A percentile compares a stretch with the other conserved stretches of the same genome.
These are phyloP conservation scores for Xylaria flabelliformis DNA, from an alignment of 495 filamentous ascomycete genomes.

Conservation along the genomic window DNA sequence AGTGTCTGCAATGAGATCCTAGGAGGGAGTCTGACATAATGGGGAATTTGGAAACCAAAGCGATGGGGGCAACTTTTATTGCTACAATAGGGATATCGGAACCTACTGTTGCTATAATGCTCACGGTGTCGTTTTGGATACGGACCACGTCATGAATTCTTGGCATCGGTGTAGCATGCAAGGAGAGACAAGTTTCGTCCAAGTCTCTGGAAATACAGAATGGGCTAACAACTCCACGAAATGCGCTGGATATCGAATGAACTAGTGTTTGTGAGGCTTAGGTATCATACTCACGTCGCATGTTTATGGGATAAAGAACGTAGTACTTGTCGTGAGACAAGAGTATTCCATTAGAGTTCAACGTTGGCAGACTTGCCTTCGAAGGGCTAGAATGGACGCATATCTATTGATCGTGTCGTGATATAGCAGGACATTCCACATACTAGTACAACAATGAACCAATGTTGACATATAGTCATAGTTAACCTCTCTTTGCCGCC, in stretches of 20 bases:
- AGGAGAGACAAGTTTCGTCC: background rate
- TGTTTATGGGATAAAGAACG: background rate
- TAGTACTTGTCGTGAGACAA: background rate
- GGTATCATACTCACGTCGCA: background rate
- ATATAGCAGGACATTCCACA: background rate
- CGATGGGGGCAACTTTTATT: background rate
- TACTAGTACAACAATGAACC: background rate
- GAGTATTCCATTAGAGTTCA: background rate
- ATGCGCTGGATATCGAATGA: background rate
- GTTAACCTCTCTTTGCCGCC: conserved; percentile 42
- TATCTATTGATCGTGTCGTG: background rate
- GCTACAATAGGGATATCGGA: background rate
- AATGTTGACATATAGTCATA: background rate
- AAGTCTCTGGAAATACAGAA: background rate
- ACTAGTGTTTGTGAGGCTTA: background rate
- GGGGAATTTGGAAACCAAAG: background rate
- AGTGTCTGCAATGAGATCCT: background rate
- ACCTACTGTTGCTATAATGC: background rate
- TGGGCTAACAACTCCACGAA: background rate
- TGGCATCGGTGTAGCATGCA: background rate
- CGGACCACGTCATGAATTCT: background rate
- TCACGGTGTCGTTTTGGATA: background rate
- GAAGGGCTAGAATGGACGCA: background rate
- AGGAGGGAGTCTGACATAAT: background rate
- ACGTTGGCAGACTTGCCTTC: background rate